A percentile compares a stretch with the other conserved stretches of the same genome.
phyloP scores from a whole-genome alignment of 139 green algal genomes.

The Tetraselmis striata region DNA sequence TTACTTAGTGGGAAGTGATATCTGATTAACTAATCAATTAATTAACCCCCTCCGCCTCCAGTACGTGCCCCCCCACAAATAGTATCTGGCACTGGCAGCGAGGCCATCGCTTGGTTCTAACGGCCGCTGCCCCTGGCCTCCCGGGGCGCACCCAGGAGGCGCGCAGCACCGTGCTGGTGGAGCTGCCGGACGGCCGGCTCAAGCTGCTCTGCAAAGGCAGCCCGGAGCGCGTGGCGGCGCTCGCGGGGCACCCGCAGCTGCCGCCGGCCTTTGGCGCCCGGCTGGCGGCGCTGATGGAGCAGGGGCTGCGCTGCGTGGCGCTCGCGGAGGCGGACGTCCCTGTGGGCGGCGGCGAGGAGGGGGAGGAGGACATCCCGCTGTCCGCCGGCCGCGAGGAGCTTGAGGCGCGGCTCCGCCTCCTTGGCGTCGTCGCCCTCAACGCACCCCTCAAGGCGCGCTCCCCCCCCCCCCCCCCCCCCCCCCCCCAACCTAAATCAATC shows the following conservation, averaged over 20 bases:
- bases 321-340: background rate
- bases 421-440: background rate
- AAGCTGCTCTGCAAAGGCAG: background rate
- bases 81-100: too few species aligned
- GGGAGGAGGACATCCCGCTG: background rate
- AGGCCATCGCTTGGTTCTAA: too few species aligned
- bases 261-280: background rate
- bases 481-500: too few species aligned
- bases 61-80: too few species aligned
- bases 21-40: too few species aligned
- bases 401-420: background rate
- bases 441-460: background rate
- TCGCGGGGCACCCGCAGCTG: background rate
- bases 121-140: too few species aligned
- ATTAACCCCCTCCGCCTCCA: too few species aligned
- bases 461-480: too few species aligned
- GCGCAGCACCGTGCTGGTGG: background rate
- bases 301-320: background rate
- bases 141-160: too few species aligned
- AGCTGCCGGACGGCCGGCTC: background rate
- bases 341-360: too few species aligned
- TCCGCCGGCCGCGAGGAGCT: background rate
- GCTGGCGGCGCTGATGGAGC: background rate
- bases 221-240: background rate
- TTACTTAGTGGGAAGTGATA: too few species aligned